Conservation (phyloP, 2,329 filamentous ascomycete species). For the Clathrospora elynae region DNA sequence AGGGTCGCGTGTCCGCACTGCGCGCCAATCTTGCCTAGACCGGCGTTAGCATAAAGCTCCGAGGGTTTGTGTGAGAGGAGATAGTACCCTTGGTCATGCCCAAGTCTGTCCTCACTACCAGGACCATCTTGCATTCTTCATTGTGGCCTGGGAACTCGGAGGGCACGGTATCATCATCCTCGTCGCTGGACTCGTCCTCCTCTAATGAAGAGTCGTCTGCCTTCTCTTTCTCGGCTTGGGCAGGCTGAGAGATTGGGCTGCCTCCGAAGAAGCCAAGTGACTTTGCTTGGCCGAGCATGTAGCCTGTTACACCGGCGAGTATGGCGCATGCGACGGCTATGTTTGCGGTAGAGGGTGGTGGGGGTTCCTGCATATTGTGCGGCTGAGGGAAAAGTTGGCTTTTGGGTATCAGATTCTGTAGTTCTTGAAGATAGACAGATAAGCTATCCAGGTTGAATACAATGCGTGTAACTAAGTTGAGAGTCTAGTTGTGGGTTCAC, state of each 20-base stretch:
- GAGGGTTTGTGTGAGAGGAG: neutral
- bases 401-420: too few species aligned
- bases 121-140: slow-evolving; percentile 92
- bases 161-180: slow-evolving; percentile 42
- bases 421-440: too few species aligned
- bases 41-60: neutral
- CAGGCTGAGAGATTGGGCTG: slow-evolving; percentile 48
- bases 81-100: slow-evolving; percentile 91
- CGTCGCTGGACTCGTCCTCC: slow-evolving; percentile 39
- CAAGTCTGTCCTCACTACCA: slow-evolving; percentile 90
- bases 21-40: slow-evolving; percentile 89
- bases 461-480: too few species aligned
- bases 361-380: slow-evolving; percentile 41
- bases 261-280: slow-evolving; percentile 74
- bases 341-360: slow-evolving; percentile 60
- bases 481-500: neutral
- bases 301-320: slow-evolving; percentile 75
- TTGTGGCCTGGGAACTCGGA: slow-evolving; percentile 55
- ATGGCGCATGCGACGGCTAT: slow-evolving; percentile 75
- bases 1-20: slow-evolving; percentile 96
- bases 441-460: too few species aligned
- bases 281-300: slow-evolving; percentile 69
- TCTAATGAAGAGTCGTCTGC: slow-evolving; percentile 31
- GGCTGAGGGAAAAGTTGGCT: too few species aligned
- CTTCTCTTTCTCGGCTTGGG: slow-evolving; percentile 18